These are phyloP conservation scores for Nepenthes alata DNA, from an alignment of 179 eudicot genomes.

Conservation along the genomic window DNA sequence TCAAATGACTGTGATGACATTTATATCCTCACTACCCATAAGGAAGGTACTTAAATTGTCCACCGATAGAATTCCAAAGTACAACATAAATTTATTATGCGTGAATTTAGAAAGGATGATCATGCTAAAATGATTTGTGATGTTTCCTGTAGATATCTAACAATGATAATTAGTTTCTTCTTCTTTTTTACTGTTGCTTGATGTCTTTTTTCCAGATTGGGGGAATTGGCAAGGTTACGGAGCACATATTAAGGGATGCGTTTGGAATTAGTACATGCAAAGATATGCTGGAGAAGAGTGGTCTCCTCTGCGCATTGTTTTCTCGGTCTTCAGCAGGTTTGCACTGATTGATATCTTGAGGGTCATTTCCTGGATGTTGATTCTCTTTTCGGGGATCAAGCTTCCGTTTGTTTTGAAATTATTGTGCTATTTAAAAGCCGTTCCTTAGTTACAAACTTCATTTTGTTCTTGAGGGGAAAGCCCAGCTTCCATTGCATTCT, in stretches of 20 bases:
- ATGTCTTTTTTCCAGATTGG: conserved; percentile 50
- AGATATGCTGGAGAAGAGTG: conserved; percentile 71
- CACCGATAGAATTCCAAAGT: background rate
- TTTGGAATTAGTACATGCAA: conserved; percentile 72
- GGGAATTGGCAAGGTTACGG: conserved; percentile 98
- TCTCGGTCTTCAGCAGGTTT: conserved; percentile 84
- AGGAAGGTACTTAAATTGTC: conserved; percentile 50
- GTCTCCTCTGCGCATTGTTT: conserved; percentile 68
- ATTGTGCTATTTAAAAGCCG: too few species aligned
- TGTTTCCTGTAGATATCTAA: too few species aligned
- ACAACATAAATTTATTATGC: background rate
- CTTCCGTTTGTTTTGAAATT: background rate
- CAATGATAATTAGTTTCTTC: too few species aligned
- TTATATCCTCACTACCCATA: conserved; percentile 88
- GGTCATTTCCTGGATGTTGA: background rate
- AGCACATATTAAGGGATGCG: conserved; percentile 60
- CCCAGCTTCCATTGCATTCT: too few species aligned
- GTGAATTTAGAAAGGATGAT: too few species aligned
- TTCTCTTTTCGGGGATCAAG: background rate
- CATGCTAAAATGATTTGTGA: too few species aligned
- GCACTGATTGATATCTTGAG: background rate
- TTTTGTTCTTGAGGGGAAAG: too few species aligned
- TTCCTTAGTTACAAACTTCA: too few species aligned
- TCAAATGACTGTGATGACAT: conserved; percentile 71
- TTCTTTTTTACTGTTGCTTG: background rate